A percentile compares a stretch with the other conserved stretches of the same genome.
These are phyloP conservation scores for Pyricularia pennisetigena DNA, from an alignment of 2,329 filamentous ascomycete genomes.

Conservation along the genomic window DNA sequence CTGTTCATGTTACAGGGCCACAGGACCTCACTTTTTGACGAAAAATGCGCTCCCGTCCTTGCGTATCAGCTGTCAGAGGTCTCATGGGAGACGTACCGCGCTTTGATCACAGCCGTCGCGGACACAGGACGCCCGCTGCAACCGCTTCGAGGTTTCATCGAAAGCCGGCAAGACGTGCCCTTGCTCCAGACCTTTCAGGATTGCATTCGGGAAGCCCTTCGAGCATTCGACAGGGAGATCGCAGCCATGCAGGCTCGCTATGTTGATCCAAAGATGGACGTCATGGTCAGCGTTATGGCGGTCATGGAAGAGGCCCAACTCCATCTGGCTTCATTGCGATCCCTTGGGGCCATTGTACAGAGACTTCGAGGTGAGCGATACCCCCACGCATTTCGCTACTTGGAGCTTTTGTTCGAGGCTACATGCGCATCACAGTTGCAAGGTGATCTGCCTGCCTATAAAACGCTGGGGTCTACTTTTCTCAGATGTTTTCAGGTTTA, in stretches of 20 bases:
- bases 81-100: slow-evolving; percentile 38
- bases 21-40: slow-evolving; percentile 59
- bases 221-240: slow-evolving; percentile 47
- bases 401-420: slow-evolving; percentile 69
- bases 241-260: slow-evolving; percentile 51
- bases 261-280: slow-evolving; percentile 39
- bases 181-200: slow-evolving; percentile 65
- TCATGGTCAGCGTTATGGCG: slow-evolving; percentile 56
- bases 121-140: slow-evolving; percentile 35
- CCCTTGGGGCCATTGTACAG: slow-evolving; percentile 53
- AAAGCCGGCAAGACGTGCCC: slow-evolving; percentile 35
- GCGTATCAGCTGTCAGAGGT: slow-evolving; percentile 37
- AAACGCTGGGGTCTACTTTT: slow-evolving; percentile 59
- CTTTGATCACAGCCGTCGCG: slow-evolving; percentile 35
- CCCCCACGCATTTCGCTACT: slow-evolving; percentile 55
- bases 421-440: slow-evolving; percentile 60
- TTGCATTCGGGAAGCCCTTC: slow-evolving; percentile 46
- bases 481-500: slow-evolving; percentile 77
- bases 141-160: slow-evolving; percentile 33
- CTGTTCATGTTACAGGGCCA: slow-evolving; percentile 80
- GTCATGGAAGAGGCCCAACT: slow-evolving; percentile 47
- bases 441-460: slow-evolving; percentile 52
- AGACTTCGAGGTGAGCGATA: slow-evolving; percentile 39
- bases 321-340: slow-evolving; percentile 43
- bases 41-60: slow-evolving; percentile 25